Evolutionary conservation across 495 filamentous ascomycete species (phyloP).

Genomic region (Lophium mytilinum): DNA sequence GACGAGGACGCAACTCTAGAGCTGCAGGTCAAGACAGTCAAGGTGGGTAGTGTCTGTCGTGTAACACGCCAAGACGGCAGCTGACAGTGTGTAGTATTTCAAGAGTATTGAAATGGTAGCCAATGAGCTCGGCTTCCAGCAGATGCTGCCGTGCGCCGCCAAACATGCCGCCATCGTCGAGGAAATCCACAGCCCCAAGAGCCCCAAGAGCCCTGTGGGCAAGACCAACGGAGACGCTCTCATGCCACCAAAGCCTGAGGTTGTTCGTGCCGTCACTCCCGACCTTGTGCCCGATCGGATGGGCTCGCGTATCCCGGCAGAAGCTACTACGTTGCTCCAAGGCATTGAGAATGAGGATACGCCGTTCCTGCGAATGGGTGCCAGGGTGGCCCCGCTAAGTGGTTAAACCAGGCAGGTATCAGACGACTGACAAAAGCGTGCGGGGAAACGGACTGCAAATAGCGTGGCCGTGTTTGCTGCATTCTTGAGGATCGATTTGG

Average conservation of each 20-base stretch:
- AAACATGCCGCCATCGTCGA: slow-evolving; percentile 33
- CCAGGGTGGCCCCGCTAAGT: slow-evolving; percentile 1
- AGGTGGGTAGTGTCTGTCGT: slow-evolving; percentile 36
- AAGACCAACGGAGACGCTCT: slow-evolving; percentile 8
- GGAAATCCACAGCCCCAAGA: slow-evolving; percentile 23
- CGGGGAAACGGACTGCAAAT: no score
- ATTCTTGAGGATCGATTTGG: no score
- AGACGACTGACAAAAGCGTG: no score
- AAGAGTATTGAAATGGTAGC: slow-evolving; percentile 59
- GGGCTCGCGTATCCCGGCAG: slow-evolving; percentile 4
- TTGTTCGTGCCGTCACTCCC: slow-evolving; percentile 18
- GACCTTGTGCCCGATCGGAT: slow-evolving; percentile 24
- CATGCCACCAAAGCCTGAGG: slow-evolving; percentile 14
- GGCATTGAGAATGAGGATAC: neutral
- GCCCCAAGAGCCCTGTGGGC: neutral
- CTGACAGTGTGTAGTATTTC: slow-evolving; percentile 48
- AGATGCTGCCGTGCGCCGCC: slow-evolving; percentile 44
- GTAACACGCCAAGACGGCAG: neutral
- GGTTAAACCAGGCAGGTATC: neutral
- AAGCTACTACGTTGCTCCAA: neutral
- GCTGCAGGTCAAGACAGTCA: slow-evolving; percentile 79
- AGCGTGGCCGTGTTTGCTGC: no score
- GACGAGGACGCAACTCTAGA: slow-evolving; percentile 82
- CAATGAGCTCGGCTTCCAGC: slow-evolving; percentile 47
- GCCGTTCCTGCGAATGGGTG: slow-evolving; percentile 2